Evolutionary conservation across 2,329 filamentous ascomycete species (phyloP).

Genomic region (Colletotrichum sp.): DNA sequence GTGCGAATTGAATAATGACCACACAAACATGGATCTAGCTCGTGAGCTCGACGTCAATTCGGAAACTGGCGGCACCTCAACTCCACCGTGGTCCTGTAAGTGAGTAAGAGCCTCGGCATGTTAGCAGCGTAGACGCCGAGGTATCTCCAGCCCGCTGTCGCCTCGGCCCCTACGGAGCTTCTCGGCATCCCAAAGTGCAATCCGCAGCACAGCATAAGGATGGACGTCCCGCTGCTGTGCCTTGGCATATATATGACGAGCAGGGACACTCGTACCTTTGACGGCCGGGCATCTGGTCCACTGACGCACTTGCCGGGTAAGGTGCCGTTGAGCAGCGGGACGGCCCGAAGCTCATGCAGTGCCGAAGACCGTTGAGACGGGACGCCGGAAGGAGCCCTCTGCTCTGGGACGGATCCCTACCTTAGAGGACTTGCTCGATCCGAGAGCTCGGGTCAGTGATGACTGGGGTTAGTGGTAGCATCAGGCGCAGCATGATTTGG

Average conservation of each 20-base stretch:
- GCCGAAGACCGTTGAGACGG: not conserved
- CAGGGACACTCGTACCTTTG: not conserved
- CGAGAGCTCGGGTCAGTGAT: not conserved
- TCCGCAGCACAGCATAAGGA: not conserved
- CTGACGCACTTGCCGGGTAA: not conserved
- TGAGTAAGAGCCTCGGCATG: not conserved
- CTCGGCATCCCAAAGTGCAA: not conserved
- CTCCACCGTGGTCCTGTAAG: not conserved
- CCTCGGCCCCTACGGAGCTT: not conserved
- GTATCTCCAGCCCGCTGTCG: not conserved
- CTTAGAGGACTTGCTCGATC: not conserved
- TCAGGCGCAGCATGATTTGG: not conserved
- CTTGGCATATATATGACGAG: not conserved
- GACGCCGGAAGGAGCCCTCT: not conserved
- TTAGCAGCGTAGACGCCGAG: not conserved
- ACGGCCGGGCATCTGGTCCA: not conserved
- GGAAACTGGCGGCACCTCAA: not conserved
- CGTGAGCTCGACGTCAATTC: not conserved
- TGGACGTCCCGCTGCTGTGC: not conserved
- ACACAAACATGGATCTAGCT: not conserved
- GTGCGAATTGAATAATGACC: constrained; percentile 10
- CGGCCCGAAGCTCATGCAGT: not conserved
- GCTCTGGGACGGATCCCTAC: not conserved
- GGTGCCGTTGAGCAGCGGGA: not conserved
- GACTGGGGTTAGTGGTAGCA: not conserved